phyloP scores from a whole-genome alignment of 1,284 basidiomycete genomes.

The Kalmanozyma brasiliensis region DNA sequence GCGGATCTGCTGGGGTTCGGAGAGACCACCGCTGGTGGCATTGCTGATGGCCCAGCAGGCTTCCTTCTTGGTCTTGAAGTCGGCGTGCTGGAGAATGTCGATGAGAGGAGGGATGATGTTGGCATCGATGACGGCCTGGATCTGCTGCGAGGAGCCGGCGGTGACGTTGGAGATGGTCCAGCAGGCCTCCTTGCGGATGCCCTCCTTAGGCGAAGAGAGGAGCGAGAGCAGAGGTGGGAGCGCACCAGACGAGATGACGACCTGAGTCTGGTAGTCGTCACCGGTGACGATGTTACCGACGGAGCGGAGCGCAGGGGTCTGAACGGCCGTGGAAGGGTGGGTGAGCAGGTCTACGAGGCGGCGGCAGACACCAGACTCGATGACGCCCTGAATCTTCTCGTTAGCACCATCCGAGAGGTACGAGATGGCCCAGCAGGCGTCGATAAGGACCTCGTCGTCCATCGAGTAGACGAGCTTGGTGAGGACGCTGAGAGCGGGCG shows the following conservation, averaged over 20 bases:
- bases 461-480: conserved; percentile 99
- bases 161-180: conserved; percentile 99
- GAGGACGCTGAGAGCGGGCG: conserved; percentile 91
- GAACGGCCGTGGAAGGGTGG: conserved; percentile 96
- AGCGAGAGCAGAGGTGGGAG: conserved; percentile 91
- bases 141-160: conserved; percentile 94
- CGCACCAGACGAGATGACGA: conserved; percentile 95
- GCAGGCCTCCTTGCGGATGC: conserved; percentile 92
- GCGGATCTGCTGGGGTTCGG: conserved; percentile 95
- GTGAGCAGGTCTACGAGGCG: conserved; percentile 96
- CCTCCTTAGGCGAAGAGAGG: conserved; percentile 94
- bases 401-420: conserved; percentile 99
- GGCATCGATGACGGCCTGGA: conserved; percentile 80
- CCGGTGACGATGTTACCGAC: conserved; percentile 99
- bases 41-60: conserved; percentile 99
- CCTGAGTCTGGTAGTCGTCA: conserved; percentile 97
- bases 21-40: conserved; percentile 95
- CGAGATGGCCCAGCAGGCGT: conserved; percentile 99
- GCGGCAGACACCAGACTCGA: conserved; percentile 96
- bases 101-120: conserved; percentile 96
- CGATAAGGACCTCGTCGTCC: conserved; percentile 98
- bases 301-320: conserved; percentile 95
- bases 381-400: conserved; percentile 99
- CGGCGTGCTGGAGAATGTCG: conserved; percentile 95
- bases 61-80: conserved; percentile 99